Base-by-base conservation (phyloP, 352 stramenopile genomes). In the Aphanomyces euteiches region DNA sequence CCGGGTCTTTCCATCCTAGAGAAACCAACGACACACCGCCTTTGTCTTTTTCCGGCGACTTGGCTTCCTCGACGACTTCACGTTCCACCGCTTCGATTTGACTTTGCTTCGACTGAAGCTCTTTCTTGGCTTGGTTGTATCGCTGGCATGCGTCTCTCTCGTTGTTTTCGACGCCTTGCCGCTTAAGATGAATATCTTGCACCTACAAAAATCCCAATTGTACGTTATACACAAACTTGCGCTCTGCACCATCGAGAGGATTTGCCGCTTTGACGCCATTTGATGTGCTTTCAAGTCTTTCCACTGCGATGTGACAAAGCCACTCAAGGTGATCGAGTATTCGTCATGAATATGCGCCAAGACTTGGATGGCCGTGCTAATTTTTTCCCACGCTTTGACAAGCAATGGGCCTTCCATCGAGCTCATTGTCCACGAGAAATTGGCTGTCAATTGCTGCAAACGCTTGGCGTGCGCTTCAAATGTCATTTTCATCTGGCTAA, bases 281-380 rank as follows among this genome's bases (percentile, higher is more conserved):
- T 70, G 64, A 3, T 47, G 21, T 8, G 64, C 19, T 58, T 67
- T 67, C 47, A 67, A 67, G 17, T 67, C 47, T 67, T 53, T 57
- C 41, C 41, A 67, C 59, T 47, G 17, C 5, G 59, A 53, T 17
- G 21, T 1, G 19, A 67, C 37, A 48, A 66, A 12, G 3, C 12
- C 48, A 70, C 64, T 17, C 2, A 70, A 4, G 5, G 64, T 50
- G 21, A 38, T 47, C 6, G 17, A 5, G 40, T 63, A 64, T n/a
- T 70, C 64, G 17, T 15, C 21, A n/a, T 64, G 39, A 41, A 56
- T 45, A 36, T 54, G 54, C 19, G n/a, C 47, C 4, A 56, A 54
- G 5, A 64, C 19, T 36, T 70, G 43, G 21, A 70, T n/a, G 39
- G 40, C 36, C 7, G 54, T 21, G 13, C 28, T 19, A n/a, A 63